These are phyloP conservation scores for Starmerella bacillaris DNA, from an alignment of 805 yeast species.

Conservation along the genomic window DNA sequence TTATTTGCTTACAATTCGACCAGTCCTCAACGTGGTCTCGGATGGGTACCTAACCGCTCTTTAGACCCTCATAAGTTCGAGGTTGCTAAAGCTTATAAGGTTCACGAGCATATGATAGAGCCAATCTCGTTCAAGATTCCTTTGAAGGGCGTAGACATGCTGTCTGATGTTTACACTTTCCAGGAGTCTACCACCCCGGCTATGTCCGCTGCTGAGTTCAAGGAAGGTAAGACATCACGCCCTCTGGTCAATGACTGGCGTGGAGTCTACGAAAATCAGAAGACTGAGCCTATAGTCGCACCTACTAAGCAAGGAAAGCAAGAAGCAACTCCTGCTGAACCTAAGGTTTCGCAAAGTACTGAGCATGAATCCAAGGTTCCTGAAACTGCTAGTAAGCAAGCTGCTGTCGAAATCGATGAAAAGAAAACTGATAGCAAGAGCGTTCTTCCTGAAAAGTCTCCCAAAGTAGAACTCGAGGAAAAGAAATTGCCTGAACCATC, in stretches of 20 bases:
- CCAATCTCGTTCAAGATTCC: slow-evolving; percentile 90
- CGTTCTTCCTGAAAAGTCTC: slow-evolving; percentile 17
- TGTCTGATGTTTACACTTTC: slow-evolving; percentile 82
- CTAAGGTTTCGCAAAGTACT: slow-evolving; percentile 1
- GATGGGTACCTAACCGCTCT: slow-evolving; percentile 66
- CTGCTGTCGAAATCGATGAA: slow-evolving; percentile 16
- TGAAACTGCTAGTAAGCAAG: background rate
- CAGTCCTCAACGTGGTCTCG: slow-evolving; percentile 92
- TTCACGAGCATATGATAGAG: slow-evolving; percentile 66
- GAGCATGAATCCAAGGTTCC: slow-evolving; percentile 14
- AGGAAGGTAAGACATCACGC: slow-evolving; percentile 55
- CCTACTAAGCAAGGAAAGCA: slow-evolving; percentile 13
- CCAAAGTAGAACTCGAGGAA: slow-evolving; percentile 4
- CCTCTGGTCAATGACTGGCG: slow-evolving; percentile 66
- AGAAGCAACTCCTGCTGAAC: slow-evolving; percentile 1
- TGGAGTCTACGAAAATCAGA: slow-evolving; percentile 59
- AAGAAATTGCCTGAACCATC: slow-evolving; percentile 1
- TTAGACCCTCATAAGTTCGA: slow-evolving; percentile 73
- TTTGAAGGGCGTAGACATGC: slow-evolving; percentile 82
- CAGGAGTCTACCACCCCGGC: slow-evolving; percentile 72
- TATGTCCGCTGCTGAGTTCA: slow-evolving; percentile 60
- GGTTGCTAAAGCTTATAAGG: slow-evolving; percentile 63
- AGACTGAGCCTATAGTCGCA: slow-evolving; percentile 26
- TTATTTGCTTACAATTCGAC: slow-evolving; percentile 77
- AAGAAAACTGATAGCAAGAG: slow-evolving; percentile 14